A percentile compares a stretch with the other conserved stretches of the same genome.
Conservation (phyloP, 768 basidiomycete species). For the Lyophyllum semitale region DNA sequence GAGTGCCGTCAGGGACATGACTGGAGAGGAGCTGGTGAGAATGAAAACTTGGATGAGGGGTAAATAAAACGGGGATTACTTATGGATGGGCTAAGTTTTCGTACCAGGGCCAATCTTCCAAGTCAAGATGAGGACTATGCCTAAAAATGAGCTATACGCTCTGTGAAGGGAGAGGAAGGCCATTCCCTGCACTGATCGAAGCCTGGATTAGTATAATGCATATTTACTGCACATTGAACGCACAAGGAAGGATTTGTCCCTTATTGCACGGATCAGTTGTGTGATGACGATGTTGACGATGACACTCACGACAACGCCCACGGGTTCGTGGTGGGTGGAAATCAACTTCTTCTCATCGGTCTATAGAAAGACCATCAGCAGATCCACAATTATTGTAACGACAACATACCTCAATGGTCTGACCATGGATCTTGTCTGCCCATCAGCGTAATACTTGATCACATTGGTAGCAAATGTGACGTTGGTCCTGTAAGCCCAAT, state of each 20-base stretch:
- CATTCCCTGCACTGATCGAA: constrained; percentile 57
- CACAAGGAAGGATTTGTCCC: constrained; percentile 33
- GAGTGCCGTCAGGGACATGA: constrained; percentile 73
- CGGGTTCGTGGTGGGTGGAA: constrained; percentile 66
- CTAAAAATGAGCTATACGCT: not conserved
- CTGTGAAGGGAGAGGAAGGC: constrained; percentile 32
- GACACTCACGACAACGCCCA: constrained; percentile 42
- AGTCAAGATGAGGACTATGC: constrained; percentile 56
- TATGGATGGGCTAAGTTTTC: not conserved
- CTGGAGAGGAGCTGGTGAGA: constrained; percentile 24
- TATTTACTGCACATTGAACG: not conserved
- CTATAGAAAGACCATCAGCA: not conserved
- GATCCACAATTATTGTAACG: not conserved
- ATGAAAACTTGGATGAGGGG: constrained; percentile 21
- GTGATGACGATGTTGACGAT: not conserved
- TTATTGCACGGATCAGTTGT: not conserved
- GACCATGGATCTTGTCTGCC: constrained; percentile 58
- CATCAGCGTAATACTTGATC: constrained; percentile 61
- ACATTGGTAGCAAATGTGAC: constrained; percentile 31
- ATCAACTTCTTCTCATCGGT: constrained; percentile 42
- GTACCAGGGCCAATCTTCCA: constrained; percentile 83
- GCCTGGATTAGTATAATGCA: not conserved
- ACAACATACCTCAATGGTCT: constrained; percentile 44
- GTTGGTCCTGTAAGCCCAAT: constrained; percentile 24
- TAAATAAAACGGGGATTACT: not conserved